These are phyloP conservation scores for Pseudogymnoascus sp. DNA, from an alignment of 2,329 filamentous ascomycete genomes.

Conservation along the genomic window DNA sequence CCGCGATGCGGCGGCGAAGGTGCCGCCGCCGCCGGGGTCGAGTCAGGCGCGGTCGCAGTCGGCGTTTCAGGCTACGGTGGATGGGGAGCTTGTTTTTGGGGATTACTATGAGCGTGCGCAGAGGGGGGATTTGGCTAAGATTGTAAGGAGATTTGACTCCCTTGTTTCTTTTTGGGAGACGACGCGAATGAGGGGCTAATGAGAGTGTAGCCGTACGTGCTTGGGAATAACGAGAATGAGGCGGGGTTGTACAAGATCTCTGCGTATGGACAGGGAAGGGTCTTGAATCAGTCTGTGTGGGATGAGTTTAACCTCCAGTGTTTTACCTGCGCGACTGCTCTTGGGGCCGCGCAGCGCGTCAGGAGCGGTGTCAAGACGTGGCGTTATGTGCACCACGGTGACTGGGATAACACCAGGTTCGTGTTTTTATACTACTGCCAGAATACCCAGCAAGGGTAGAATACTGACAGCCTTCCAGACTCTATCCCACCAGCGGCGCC, in stretches of 20 bases:
- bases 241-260: slow-evolving; percentile 18
- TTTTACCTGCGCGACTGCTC: slow-evolving; percentile 27
- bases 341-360: slow-evolving; percentile 15
- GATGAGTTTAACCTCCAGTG: slow-evolving; percentile 17
- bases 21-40: slow-evolving; percentile 9
- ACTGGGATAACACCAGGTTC: slow-evolving; percentile 21
- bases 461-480: slow-evolving; percentile 11
- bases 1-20: slow-evolving; percentile 13
- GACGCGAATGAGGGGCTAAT: background rate
- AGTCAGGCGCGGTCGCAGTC: slow-evolving; percentile 12
- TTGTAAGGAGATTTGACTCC: slow-evolving; percentile 12
- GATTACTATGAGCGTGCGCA: slow-evolving; percentile 12
- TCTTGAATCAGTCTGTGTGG: slow-evolving; percentile 13
- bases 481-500: slow-evolving; percentile 23
- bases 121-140: slow-evolving; percentile 15
- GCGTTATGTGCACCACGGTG: slow-evolving; percentile 27
- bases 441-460: background rate
- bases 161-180: background rate
- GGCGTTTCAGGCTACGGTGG: slow-evolving; percentile 14
- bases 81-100: slow-evolving; percentile 14
- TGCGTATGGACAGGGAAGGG: slow-evolving; percentile 10
- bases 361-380: slow-evolving; percentile 23
- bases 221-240: slow-evolving; percentile 24
- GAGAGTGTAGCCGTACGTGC: slow-evolving; percentile 10
- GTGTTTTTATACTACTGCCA: background rate